Evolutionary conservation across 495 filamentous ascomycete species (phyloP), one percentile per base, ranked within the genome.

Genomic region (Saxophila tyrrhenica): DNA sequence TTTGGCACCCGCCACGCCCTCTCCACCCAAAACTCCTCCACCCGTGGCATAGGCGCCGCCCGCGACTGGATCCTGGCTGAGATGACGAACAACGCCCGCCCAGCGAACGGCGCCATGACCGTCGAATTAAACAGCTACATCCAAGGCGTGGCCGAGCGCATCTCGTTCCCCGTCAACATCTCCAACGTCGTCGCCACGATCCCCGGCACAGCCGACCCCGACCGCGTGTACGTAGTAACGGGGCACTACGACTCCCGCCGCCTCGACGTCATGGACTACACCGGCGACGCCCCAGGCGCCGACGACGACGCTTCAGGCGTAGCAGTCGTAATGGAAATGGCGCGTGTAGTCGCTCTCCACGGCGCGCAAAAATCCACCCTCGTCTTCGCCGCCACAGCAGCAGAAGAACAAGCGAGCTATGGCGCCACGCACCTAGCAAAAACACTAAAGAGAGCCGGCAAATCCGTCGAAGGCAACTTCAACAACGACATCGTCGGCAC

Each of bases 1-100:
- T 79, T 76, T 52, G 75, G 75, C 25, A 79, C 75, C 3, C 62
- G 76, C 1, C 75, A 77, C 58, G 78, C 76, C 7, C 57, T 76
- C 17, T 76, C 73, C 24, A 65, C 56, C 1, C 74, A 77, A 59
- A 78, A 65, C 41, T 65, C 68, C 45, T 64, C 65, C 13, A 69
- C 64, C 10, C 62, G 72, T 21, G 76, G 76, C 2, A 77, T 79
- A 48, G 76, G 76, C 3, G 76, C 75, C 15, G 75, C 76, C 24
- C 61, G 76, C 44, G 72, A 78, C 52, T 79, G 74, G 73, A 71
- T 78, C 43, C 62, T 64, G n/a, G 59, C 52, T 43, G 69, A 76
- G 62, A 72, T 72, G 67, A 58, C 59, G 50, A 47, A 35, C 17
- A 64, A 69, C 43, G 75, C 74, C 0, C 52, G 60, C 19, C 38